These are phyloP conservation scores for Hyphodiscus hymeniophilus DNA, from an alignment of 495 filamentous ascomycete species.

Conservation along the genomic window DNA sequence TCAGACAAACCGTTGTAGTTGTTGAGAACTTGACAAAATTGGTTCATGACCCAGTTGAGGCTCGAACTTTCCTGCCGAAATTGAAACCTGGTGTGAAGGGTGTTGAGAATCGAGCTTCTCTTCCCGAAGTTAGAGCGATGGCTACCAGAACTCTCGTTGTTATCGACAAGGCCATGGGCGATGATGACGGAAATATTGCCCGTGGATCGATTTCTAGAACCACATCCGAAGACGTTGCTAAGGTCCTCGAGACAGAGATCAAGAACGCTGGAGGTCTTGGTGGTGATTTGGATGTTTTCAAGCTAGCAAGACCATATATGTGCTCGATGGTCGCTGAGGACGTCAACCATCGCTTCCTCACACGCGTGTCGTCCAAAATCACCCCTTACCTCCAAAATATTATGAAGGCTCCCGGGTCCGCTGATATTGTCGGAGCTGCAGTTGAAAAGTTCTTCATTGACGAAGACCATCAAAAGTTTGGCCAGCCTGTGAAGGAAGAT, in stretches of 20 bases:
- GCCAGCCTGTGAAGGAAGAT: conserved; percentile 74
- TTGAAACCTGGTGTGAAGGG: conserved; percentile 88
- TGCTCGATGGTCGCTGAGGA: conserved; percentile 83
- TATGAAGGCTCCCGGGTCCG: conserved; percentile 44
- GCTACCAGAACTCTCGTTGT: conserved; percentile 74
- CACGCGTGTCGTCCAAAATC: conserved; percentile 58
- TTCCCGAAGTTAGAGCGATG: conserved; percentile 90
- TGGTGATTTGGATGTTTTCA: conserved; percentile 56
- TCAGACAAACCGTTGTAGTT: conserved; percentile 94
- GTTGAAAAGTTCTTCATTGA: conserved; percentile 64
- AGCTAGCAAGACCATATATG: conserved; percentile 64
- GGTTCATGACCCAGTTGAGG: conserved; percentile 95
- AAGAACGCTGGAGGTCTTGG: conserved; percentile 56
- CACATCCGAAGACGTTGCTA: conserved; percentile 68
- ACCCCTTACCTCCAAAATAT: conserved; percentile 69
- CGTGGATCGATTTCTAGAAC: conserved; percentile 54
- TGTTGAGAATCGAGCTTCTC: conserved; percentile 78
- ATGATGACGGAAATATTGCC: conserved; percentile 49
- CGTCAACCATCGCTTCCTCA: conserved; percentile 71
- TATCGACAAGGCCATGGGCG: conserved; percentile 90
- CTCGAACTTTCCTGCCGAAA: conserved; percentile 91
- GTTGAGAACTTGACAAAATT: conserved; percentile 98
- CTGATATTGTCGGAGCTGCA: conserved; percentile 52
- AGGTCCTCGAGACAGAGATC: conserved; percentile 65
- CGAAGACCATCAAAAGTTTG: conserved; percentile 81